Percentiles rank a stretch among this genome's conserved stretches.
Evolutionary conservation across 345 rosid genomes (phyloP).

Genomic region (Lumnitzera littorea): DNA sequence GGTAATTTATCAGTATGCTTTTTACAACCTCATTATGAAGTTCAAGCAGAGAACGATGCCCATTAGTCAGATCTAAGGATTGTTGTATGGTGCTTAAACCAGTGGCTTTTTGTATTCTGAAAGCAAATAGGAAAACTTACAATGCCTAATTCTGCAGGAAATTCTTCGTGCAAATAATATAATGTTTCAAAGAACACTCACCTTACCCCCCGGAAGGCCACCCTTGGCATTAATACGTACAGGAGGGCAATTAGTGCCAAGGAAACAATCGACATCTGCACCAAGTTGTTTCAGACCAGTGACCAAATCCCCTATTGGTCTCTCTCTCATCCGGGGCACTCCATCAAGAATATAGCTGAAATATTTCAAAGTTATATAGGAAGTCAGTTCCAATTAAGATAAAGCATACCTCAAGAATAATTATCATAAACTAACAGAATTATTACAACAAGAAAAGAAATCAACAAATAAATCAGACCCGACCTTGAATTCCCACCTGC

Average conservation of each 20-base stretch:
- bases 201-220: conserved; percentile 98
- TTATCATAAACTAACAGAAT: background rate
- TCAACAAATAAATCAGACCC: background rate
- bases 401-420: too few species aligned
- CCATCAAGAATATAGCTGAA: conserved; percentile 89
- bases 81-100: too few species aligned
- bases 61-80: too few species aligned
- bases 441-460: background rate
- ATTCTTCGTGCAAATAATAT: background rate
- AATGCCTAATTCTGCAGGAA: too few species aligned
- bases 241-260: conserved; percentile 84
- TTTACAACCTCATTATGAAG: too few species aligned
- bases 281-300: conserved; percentile 90
- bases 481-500: conserved; percentile 93
- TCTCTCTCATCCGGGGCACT: conserved; percentile 93
- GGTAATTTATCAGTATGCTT: too few species aligned
- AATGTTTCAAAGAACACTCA: conserved; percentile 12
- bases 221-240: conserved; percentile 72
- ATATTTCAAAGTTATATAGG: background rate
- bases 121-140: too few species aligned
- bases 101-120: too few species aligned
- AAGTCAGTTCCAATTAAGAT: background rate
- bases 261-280: conserved; percentile 66
- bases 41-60: too few species aligned
- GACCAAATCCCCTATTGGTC: conserved; percentile 91